phyloP scores from a whole-genome alignment of 805 yeast genomes.

The Pachysolen tannophilus region DNA sequence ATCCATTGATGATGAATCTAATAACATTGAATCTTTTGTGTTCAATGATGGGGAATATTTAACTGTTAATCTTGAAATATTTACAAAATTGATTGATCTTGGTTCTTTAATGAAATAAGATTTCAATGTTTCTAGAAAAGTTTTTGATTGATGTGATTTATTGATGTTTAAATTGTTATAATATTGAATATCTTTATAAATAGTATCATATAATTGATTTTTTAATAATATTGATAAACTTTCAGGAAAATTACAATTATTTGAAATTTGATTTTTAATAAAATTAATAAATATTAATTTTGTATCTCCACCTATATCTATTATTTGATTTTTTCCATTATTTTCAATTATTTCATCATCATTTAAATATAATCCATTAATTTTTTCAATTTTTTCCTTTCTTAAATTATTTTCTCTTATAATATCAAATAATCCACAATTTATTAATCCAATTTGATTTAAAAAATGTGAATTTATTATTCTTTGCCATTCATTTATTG shows the following conservation, averaged over 20 bases:
- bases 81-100: slow-evolving; percentile 7
- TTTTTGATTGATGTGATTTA: neutral
- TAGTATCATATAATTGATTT: slow-evolving; percentile 1
- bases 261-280: slow-evolving; percentile 3
- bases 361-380: slow-evolving; percentile 12
- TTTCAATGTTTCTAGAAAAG: neutral
- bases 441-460: slow-evolving; percentile 17
- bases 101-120: neutral
- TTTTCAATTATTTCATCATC: slow-evolving; percentile 3
- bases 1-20: neutral
- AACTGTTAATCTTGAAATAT: slow-evolving; percentile 6
- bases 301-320: slow-evolving; percentile 17
- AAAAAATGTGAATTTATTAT: slow-evolving; percentile 19
- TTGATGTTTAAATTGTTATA: too few relatives aligned
- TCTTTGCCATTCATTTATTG: slow-evolving; percentile 18
- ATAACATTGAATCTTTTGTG: neutral
- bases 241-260: slow-evolving; percentile 6
- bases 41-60: slow-evolving; percentile 3
- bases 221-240: slow-evolving; percentile 6
- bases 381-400: slow-evolving; percentile 14
- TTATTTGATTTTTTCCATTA: neutral
- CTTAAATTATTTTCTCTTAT: slow-evolving; percentile 22
- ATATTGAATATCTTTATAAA: slow-evolving; percentile 5
- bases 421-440: slow-evolving; percentile 21
- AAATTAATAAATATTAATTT: slow-evolving; percentile 24